phyloP scores from a whole-genome alignment of 2,329 filamentous ascomycete genomes.

The Bipolaris cookei region DNA sequence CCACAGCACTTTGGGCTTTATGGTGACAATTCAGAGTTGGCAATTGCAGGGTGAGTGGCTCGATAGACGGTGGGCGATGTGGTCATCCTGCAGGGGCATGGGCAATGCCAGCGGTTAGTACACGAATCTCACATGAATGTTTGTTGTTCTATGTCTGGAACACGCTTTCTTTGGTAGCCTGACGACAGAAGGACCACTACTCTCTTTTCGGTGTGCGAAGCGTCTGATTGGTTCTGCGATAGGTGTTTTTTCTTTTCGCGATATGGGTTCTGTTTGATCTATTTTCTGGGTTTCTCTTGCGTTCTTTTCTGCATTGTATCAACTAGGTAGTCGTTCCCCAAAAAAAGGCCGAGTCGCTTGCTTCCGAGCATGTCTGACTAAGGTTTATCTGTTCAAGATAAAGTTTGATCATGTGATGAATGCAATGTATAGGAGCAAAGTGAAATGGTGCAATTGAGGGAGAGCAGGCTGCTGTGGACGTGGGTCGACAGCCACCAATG shows the following conservation, averaged over 20 bases:
- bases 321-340: slow-evolving; percentile 37
- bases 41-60: slow-evolving; percentile 26
- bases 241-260: slow-evolving; percentile 20
- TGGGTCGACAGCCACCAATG: slow-evolving; percentile 10
- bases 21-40: slow-evolving; percentile 35
- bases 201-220: slow-evolving; percentile 33
- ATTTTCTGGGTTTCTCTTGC: slow-evolving; percentile 22
- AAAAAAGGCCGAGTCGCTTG: slow-evolving; percentile 36
- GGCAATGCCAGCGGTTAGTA: slow-evolving; percentile 34
- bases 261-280: slow-evolving; percentile 23
- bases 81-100: slow-evolving; percentile 31
- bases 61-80: slow-evolving; percentile 28
- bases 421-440: slow-evolving; percentile 6
- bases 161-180: slow-evolving; percentile 21
- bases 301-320: slow-evolving; percentile 42
- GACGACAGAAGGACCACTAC: slow-evolving; percentile 24
- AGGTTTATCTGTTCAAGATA: slow-evolving; percentile 24
- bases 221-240: slow-evolving; percentile 24
- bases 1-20: slow-evolving; percentile 32
- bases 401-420: neutral
- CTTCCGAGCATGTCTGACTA: slow-evolving; percentile 26
- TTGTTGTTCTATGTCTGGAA: slow-evolving; percentile 39
- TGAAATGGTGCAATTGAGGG: neutral
- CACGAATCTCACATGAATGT: slow-evolving; percentile 43
- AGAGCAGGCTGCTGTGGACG: neutral